Conservation (phyloP, 768 basidiomycete genomes). For the Amanita thiersii region DNA sequence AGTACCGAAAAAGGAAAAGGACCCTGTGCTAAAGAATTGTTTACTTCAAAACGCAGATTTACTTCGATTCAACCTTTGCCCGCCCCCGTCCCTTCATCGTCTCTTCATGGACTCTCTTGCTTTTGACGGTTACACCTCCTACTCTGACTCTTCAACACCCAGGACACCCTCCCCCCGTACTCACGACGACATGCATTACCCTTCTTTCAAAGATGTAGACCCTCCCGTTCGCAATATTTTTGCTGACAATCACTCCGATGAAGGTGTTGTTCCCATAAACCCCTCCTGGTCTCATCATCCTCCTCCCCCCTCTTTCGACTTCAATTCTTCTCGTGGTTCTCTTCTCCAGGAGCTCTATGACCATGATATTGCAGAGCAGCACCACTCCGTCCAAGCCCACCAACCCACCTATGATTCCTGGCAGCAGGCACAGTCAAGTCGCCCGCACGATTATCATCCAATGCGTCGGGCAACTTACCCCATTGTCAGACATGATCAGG, state of each 20-base stretch:
- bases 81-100: constrained; percentile 8
- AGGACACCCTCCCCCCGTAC: constrained; percentile 64
- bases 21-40: constrained; percentile 8
- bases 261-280: constrained; percentile 20
- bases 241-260: constrained; percentile 35
- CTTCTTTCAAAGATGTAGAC: constrained; percentile 22
- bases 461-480: constrained; percentile 69
- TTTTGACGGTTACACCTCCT: constrained; percentile 58
- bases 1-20: constrained; percentile 1
- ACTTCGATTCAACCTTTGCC: constrained; percentile 9
- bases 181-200: constrained; percentile 23
- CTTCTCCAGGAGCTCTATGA: constrained; percentile 72
- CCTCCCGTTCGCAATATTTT: constrained; percentile 46
- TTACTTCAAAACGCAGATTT: constrained; percentile 11
- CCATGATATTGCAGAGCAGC: constrained; percentile 39
- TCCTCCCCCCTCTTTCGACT: constrained; percentile 21
- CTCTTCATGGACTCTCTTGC: constrained; percentile 33
- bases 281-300: constrained; percentile 4
- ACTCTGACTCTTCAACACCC: constrained; percentile 63
- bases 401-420: constrained; percentile 4
- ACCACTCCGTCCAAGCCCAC: constrained; percentile 20
- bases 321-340: constrained; percentile 38
- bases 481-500: constrained; percentile 66
- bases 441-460: constrained; percentile 37
- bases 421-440: constrained; percentile 21